Conservation (phyloP, 2,329 filamentous ascomycete species). For the Pseudocercospora fijiensis region DNA sequence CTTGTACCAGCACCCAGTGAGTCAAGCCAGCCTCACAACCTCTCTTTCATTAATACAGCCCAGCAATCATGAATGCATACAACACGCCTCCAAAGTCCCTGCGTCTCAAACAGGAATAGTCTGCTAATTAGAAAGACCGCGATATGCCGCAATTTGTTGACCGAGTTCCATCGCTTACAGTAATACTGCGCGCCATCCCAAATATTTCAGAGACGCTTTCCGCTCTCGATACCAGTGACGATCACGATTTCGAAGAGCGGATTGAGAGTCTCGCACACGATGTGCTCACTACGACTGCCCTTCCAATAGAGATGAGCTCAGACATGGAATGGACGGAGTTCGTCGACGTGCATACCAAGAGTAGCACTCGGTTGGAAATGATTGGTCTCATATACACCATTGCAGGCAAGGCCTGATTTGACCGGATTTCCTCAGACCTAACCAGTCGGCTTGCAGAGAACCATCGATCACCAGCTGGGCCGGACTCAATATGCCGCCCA, state of each 20-base stretch:
- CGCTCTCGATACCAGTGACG: neutral
- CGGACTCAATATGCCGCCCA: conserved; percentile 76
- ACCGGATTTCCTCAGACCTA: conserved; percentile 88
- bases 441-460: conserved; percentile 81
- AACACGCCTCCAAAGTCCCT: too few relatives aligned
- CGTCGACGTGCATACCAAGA: conserved; percentile 19
- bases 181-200: neutral
- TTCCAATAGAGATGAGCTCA: neutral
- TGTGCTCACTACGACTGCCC: neutral
- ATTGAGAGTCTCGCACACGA: neutral
- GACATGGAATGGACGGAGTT: conserved; percentile 12
- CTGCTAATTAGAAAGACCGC: too few relatives aligned
- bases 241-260: neutral
- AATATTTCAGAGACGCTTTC: conserved; percentile 2
- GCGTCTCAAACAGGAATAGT: too few relatives aligned
- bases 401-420: conserved; percentile 72
- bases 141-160: too few relatives aligned
- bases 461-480: conserved; percentile 81
- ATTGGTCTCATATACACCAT: conserved; percentile 25
- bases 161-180: too few relatives aligned
- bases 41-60: too few relatives aligned
- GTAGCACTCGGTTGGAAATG: conserved; percentile 24
- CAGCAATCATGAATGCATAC: too few relatives aligned
- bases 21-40: neutral
- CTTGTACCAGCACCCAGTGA: conserved; percentile 9